A percentile compares a stretch with the other conserved stretches of the same genome.
Conservation (phyloP, 352 stramenopile genomes). For the Pythium pyrilobum region DNA sequence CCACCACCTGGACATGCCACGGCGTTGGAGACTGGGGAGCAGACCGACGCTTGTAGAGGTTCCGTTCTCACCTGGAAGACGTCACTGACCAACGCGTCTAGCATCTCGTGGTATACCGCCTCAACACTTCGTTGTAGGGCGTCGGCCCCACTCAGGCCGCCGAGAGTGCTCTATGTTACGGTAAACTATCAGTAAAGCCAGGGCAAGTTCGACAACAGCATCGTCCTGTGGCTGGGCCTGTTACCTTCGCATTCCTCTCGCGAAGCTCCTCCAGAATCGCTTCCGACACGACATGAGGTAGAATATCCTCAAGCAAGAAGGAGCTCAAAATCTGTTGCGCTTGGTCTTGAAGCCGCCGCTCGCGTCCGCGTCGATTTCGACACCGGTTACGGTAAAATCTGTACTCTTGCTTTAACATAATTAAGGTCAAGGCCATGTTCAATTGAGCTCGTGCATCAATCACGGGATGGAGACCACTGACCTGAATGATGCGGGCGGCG, state of each 20-base stretch:
- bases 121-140: background rate
- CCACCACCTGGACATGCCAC: slow-evolving; percentile 2
- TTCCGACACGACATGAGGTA: slow-evolving; percentile 13
- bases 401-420: slow-evolving; percentile 30
- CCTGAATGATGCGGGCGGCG: slow-evolving; percentile 40
- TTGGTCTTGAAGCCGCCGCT: slow-evolving; percentile 12
- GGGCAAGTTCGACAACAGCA: too few species aligned
- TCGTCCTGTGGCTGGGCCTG: background rate
- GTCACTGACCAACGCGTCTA: slow-evolving; percentile 18
- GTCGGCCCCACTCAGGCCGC: background rate
- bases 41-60: background rate
- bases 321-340: slow-evolving; percentile 28
- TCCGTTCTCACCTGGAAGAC: slow-evolving; percentile 25
- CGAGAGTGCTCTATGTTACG: background rate
- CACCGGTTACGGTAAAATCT: slow-evolving; percentile 29
- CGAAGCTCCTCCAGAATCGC: slow-evolving; percentile 37
- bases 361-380: slow-evolving; percentile 17
- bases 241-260: slow-evolving; percentile 26
- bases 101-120: slow-evolving; percentile 1
- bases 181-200: too few species aligned
- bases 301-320: slow-evolving; percentile 10
- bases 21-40: background rate
- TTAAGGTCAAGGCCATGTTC: background rate
- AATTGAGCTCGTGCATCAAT: background rate
- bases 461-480: slow-evolving; percentile 1